Conservation (phyloP, 2,329 filamentous ascomycete genomes). For the Colletotrichum tropicicola region DNA sequence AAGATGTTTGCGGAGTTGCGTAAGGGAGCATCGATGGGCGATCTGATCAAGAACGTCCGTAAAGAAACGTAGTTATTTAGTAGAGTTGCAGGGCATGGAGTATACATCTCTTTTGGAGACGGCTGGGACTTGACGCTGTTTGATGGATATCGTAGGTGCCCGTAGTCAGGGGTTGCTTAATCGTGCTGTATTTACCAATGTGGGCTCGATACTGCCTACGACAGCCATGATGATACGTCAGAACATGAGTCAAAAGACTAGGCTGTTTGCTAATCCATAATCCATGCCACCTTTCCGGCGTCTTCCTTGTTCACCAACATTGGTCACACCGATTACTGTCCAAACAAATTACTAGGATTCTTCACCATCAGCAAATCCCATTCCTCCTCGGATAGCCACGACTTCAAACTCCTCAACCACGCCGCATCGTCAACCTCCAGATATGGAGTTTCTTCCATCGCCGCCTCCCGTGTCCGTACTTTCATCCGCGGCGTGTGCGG, state of each 20-base stretch:
- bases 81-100: background rate
- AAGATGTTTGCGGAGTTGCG: constrained; percentile 33
- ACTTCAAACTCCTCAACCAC: constrained; percentile 34
- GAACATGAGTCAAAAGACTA: too few relatives aligned
- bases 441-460: constrained; percentile 40
- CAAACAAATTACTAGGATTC: constrained; percentile 11
- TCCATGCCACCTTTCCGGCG: too few relatives aligned
- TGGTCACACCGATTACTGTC: too few relatives aligned
- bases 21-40: constrained; percentile 18
- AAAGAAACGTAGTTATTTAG: background rate
- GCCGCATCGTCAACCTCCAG: constrained; percentile 35
- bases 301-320: too few relatives aligned
- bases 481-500: constrained; percentile 49
- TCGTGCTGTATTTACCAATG: too few relatives aligned
- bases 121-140: too few relatives aligned
- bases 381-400: constrained; percentile 35
- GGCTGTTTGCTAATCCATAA: too few relatives aligned
- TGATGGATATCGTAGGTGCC: too few relatives aligned
- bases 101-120: too few relatives aligned
- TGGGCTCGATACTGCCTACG: too few relatives aligned
- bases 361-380: constrained; percentile 34
- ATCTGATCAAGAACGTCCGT: constrained; percentile 10
- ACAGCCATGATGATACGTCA: too few relatives aligned
- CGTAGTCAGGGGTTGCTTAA: too few relatives aligned
- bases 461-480: constrained; percentile 42